Percentiles rank a stretch among this genome's conserved stretches.
These are phyloP conservation scores for Alternaria sp. DNA, from an alignment of 2,329 filamentous ascomycete genomes.

Conservation along the genomic window DNA sequence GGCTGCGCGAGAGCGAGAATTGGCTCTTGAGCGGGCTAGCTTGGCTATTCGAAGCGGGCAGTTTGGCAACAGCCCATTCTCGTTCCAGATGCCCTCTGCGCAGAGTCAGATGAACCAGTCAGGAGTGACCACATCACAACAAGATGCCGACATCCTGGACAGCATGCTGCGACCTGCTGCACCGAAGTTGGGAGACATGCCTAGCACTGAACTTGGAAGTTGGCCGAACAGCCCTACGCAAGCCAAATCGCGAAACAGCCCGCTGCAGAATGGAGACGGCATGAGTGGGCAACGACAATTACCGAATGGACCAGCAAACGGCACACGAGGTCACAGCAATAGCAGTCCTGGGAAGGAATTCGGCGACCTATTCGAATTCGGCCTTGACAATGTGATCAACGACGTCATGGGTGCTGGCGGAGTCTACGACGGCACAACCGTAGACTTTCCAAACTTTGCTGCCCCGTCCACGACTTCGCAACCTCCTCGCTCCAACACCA, in stretches of 20 bases:
- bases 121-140: slow-evolving; percentile 22
- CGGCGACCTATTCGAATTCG: slow-evolving; percentile 26
- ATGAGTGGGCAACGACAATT: slow-evolving; percentile 1
- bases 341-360: slow-evolving; percentile 23
- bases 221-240: slow-evolving; percentile 27
- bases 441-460: slow-evolving; percentile 5
- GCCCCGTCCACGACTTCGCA: background rate
- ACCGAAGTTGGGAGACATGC: slow-evolving; percentile 36
- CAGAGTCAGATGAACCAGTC: slow-evolving; percentile 16
- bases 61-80: slow-evolving; percentile 17
- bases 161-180: slow-evolving; percentile 37
- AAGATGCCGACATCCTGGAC: slow-evolving; percentile 32
- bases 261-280: background rate
- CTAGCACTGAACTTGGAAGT: slow-evolving; percentile 18
- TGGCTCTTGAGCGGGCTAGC: slow-evolving; percentile 48
- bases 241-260: background rate
- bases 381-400: slow-evolving; percentile 34
- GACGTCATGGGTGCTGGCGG: slow-evolving; percentile 32
- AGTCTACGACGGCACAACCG: slow-evolving; percentile 6
- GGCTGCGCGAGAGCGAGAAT: slow-evolving; percentile 59
- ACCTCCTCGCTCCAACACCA: background rate
- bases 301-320: background rate
- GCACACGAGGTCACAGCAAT: background rate
- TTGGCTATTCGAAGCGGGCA: slow-evolving; percentile 32
- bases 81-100: background rate